Percentiles rank a stretch among this genome's conserved stretches.
phyloP scores from a whole-genome alignment of 2,329 filamentous ascomycete species.

The Trichoderma polysporum region DNA sequence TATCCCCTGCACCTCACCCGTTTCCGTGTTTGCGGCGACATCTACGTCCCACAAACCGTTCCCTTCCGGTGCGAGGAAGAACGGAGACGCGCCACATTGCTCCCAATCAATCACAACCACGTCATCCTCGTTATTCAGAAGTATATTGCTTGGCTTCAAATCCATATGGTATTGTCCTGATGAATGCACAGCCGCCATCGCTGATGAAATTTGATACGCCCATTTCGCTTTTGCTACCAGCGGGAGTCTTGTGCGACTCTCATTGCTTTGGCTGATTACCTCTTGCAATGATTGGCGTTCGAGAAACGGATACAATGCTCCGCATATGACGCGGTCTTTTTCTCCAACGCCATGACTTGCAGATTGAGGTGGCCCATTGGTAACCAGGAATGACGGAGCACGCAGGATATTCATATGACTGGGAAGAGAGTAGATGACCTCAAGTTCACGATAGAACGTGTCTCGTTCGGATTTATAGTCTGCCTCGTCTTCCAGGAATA shows the following conservation, averaged over 20 bases:
- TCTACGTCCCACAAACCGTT: not conserved
- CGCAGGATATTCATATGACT: not conserved
- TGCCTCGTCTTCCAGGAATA: not conserved
- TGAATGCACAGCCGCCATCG: not conserved
- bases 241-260: not conserved
- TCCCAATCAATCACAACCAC: not conserved
- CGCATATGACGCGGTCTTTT: not conserved
- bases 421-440: not conserved
- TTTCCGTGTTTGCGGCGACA: not conserved
- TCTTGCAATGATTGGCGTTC: not conserved
- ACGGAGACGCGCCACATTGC: not conserved
- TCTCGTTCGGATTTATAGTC: not conserved
- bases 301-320: not conserved
- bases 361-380: not conserved
- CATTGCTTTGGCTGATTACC: not conserved
- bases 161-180: not conserved
- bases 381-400: not conserved
- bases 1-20: not conserved
- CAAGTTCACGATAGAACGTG: not conserved
- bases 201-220: not conserved
- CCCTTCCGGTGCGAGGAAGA: not conserved
- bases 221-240: not conserved
- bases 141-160: not conserved
- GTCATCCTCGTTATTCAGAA: not conserved
- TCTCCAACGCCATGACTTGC: not conserved